Evolutionary conservation across 495 filamentous ascomycete genomes (phyloP), one percentile per base, ranked within the genome.

Genomic region (Penicillium cosmopolitanum): DNA sequence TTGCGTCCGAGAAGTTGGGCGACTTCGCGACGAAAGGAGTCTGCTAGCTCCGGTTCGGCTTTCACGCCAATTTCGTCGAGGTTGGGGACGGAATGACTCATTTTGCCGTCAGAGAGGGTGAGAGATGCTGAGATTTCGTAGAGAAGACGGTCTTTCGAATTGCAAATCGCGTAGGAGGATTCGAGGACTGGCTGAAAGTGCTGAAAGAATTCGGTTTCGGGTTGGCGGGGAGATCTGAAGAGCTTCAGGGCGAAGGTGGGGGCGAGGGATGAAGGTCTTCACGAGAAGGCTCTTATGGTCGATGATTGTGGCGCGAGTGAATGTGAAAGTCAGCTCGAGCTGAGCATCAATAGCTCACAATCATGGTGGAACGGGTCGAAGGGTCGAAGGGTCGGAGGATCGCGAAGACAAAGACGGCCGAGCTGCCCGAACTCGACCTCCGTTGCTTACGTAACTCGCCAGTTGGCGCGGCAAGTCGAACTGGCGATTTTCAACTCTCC

Each of bases 1-100:
- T 77, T 82, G 59, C 92, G 84, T 25, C 85, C 82, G 4, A 98
- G 85, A 36, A 98, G 81, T 11, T 75, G 58, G 18, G 92, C 89
- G 47, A 98, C 92, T 70, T 91, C 88, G 56, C 77, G 73, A 48
- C 90, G 87, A 70, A 96, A 81, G 15, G 76, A 73, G 21, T 82
- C 70, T 16, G 85, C 79, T 23, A 91, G 77, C 0, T 82, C 74
- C 42, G 69, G 73, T 7, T 85, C 81, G 36, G 85, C 83, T 66
- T 85, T 89, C 57, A 88, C 74, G 53, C 93, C 93, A 15, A 80
- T 68, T 15, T 56, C 59, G 40, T 79, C 76, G 51, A 80, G 74
- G 31, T 81, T 72, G 36, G 82, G 82, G 19, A 81, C 80, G 11
- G 79, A 75, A 42, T 76, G 70, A 51, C 69, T 61, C 77, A 82